Evolutionary conservation across 306 rosid species (phyloP), one percentile per base, ranked within the genome.

Genomic region (Hippophae gyantsensis): DNA sequence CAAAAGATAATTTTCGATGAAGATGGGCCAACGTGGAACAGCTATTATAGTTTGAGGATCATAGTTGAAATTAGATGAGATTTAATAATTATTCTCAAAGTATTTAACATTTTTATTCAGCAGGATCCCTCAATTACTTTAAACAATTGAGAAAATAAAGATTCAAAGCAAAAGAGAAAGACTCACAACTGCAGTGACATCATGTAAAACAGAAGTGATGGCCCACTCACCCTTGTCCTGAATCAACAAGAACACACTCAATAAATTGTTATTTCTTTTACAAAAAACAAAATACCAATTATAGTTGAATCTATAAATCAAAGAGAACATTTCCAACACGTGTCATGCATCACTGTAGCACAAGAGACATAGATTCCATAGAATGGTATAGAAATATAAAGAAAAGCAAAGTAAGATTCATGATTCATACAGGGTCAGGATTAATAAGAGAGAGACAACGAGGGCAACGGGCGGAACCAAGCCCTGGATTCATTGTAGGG

Each of bases 401-500:
- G 58, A 27, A 44, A 18, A 13, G 6, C 9, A 43, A 42, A 32
- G 38, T 32, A 32, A 32, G 38, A 32, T 32, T 32, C 38, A 14
- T 40, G 46, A 5, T 5, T 58, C 47, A 63, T 43, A 87, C 96
- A 10, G 82, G 58, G 65, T 69, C 46, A 53, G 90, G 79, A 74
- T 72, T 55, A 51, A 92, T 70, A 51, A 86, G 89, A 52, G 96
- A 83, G 57, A 92, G 90, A 60, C 98, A 85, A 42, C 98, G 96
- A 64, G 98, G 96, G 71, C 98, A 90, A 42, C 96, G 89, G 43
- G 93, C 67, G 1, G 82, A 68, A 57, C 98, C 95, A 5, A 92
- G 96, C 48, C 98, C 93, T 3, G 96, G 95, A 65, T 87, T 85
- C 52, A 87, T 73, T 61, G 98, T 92, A 42, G 98, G 95, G 49